Conservation (phyloP, 331 rosid genomes). For the Telfairia occidentalis region DNA sequence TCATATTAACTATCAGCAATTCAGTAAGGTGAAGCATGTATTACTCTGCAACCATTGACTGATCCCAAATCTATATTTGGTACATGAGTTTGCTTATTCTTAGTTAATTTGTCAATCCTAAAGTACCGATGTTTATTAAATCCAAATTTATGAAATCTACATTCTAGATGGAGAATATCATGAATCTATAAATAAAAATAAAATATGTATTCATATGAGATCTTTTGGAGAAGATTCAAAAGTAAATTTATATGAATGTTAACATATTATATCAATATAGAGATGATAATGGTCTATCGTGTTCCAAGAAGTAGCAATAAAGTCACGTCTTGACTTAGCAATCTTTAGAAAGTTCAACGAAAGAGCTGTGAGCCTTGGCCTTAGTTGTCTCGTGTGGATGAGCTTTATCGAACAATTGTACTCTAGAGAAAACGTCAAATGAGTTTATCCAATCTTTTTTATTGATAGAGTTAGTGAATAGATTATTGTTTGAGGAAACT, state of each 20-base stretch:
- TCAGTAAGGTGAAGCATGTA: not conserved
- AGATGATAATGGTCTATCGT: not conserved
- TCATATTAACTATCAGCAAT: not conserved
- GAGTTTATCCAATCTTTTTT: not conserved
- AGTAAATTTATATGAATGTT: not conserved
- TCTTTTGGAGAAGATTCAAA: not conserved
- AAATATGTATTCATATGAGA: not conserved
- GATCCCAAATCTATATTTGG: not conserved
- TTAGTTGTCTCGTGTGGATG: not conserved
- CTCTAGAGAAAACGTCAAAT: not conserved
- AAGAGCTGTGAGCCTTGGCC: not conserved
- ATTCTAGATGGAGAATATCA: not conserved
- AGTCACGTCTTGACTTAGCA: not conserved
- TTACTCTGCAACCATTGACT: not conserved
- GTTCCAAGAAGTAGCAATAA: not conserved
- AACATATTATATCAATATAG: not conserved
- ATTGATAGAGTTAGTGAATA: not conserved
- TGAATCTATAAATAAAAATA: not conserved
- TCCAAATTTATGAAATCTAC: not conserved
- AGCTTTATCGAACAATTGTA: not conserved
- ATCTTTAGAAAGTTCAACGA: not conserved
- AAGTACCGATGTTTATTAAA: not conserved
- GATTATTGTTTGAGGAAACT: not conserved
- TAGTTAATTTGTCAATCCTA: not conserved
- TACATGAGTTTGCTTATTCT: not conserved